Base-by-base conservation (phyloP, 2,329 filamentous ascomycete genomes). In the Colletotrichum eremochloae region DNA sequence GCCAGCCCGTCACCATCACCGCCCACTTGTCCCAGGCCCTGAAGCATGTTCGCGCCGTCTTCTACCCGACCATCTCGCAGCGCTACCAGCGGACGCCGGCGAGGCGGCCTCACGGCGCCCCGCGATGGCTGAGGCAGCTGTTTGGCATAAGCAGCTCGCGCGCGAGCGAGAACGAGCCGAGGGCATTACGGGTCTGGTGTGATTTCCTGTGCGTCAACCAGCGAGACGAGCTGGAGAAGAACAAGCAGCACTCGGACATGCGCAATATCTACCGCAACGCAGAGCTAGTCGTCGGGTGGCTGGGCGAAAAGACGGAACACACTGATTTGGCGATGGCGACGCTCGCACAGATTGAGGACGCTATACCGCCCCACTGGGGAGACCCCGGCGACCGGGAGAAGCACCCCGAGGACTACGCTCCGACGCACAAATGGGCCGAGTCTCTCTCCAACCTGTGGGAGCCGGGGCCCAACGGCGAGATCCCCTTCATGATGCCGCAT, bases 361-460 rank as follows among this genome's bases (percentile, higher is more conserved):
- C 75, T 29, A 80, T 82, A 73, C 81, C 81, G 4, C 56, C 69
- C 12, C 66, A 74, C 64, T 82, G 79, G 75, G 79, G 80, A 38
- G 79, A 81, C 63, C 78, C 81, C 1, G 80, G 78, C 7, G 81
- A 82, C 67, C 75, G 68, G 33, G 77, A 78, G 57, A 71, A 74
- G 61, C 76, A 81, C 57, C 81, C 81, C 0, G 76, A 82, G 61
- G 72, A 82, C 74, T 82, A 82, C 68, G 74, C 78, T 24, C 80
- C 80, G 12, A 65, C 69, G 6, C 76, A 81, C 74, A 62, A 73
- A 44, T 82, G 81, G 81, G 76, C 79, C 9, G 71, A 63, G 31
- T 63, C 76, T 5, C 75, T 81, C 7, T 71, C 75, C 9, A 74
- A 79, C 68, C 68, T 78, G 53, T 80, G 78, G 67, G 75, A 75